Base-by-base conservation (phyloP, 495 filamentous ascomycete genomes). In the Lepidopterella palustris region DNA sequence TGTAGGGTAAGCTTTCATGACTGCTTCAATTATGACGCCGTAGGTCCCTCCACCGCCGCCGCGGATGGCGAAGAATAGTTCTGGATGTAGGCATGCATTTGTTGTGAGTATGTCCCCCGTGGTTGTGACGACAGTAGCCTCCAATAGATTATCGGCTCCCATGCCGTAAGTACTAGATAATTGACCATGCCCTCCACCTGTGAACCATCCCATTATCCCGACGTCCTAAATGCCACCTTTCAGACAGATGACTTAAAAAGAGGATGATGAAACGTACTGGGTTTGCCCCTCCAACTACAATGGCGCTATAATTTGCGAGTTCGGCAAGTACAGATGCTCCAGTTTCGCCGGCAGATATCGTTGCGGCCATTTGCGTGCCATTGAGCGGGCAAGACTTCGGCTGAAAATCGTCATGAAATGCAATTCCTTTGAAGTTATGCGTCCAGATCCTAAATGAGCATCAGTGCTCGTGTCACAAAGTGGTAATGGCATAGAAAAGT, bases 111-210 rank as follows among this genome's bases (percentile, higher is more conserved):
- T 11, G 26, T 53, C 50, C 15, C 50, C 50, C 1, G 4, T 4
- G 5, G 50, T 9, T 24, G 68, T 71, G 4, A 76, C 64, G 9
- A 73, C 58, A 28, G 68, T 54, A 49, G 65, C 62, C 45, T 74
- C 68, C 0, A 74, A 49, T 2, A 61, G 73, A 31, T 83, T 77
- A 52, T 84, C 80, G 2, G 77, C 76, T 1, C 63, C 78, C 68
- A 83, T 69, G 6, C 81, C 82, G 23, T 73, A 70, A 15, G 29
- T 31, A 15, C 21, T 18, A 15, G 50, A 31, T n/a, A 53, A 25
- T 11, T 26, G 29, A 3, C 26, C 25, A 25, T 53, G 50, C 2
- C 50, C 50, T 11, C 50, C 50, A 15, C 50, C 50, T 4, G 40
- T 39, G 23, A 58, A 51, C 31, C 55, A 49, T n/a, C 60, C 60